These are phyloP conservation scores for Eutrema yunnanense DNA, from an alignment of 345 rosid genomes.

Conservation along the genomic window DNA sequence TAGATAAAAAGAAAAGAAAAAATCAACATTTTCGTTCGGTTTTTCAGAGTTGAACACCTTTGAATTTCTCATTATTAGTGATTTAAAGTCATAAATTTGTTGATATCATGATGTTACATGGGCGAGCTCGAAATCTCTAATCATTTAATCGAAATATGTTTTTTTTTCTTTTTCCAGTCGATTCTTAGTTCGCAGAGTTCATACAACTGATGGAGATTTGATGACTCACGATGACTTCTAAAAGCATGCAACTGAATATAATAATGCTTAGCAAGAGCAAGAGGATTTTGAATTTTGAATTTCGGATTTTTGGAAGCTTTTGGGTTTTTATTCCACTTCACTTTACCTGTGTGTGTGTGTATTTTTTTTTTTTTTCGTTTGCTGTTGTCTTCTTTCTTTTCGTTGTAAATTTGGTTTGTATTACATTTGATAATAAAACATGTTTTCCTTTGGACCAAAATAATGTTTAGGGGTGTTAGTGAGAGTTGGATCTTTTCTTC, in stretches of 20 bases:
- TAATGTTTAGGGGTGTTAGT: too few relatives aligned
- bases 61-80: background rate
- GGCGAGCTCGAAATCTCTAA: background rate
- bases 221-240: background rate
- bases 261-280: background rate
- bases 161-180: background rate
- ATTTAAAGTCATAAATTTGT: background rate
- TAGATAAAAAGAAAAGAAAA: too few relatives aligned
- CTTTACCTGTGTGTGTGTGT: background rate
- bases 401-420: background rate
- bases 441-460: background rate
- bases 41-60: background rate
- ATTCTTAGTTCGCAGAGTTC: constrained; percentile 24
- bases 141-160: background rate
- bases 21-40: background rate
- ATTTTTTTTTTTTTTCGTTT: background rate
- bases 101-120: background rate
- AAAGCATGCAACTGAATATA: background rate
- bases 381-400: too few relatives aligned
- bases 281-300: background rate
- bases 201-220: constrained; percentile 10
- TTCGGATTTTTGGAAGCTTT: background rate
- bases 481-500: too few relatives aligned
- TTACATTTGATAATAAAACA: background rate
- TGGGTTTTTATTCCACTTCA: background rate